Base-by-base conservation (phyloP, 768 basidiomycete species). In the Russula emetica region DNA sequence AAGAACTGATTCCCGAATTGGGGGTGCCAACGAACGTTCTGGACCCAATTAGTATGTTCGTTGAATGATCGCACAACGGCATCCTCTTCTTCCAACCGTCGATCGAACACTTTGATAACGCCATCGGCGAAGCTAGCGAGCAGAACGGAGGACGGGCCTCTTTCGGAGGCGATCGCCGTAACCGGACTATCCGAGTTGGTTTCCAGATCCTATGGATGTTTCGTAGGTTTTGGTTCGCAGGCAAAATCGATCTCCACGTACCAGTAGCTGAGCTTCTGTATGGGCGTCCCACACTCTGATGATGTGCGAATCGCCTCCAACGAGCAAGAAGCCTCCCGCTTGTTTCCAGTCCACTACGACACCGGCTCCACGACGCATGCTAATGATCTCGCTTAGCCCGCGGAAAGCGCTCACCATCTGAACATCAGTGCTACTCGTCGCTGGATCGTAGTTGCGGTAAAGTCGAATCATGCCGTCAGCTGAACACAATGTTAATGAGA, bases 251-350 rank as follows among this genome's bases (percentile, higher is more conserved):
- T 44, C 8, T 40, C 64, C 52, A 74, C 85, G 67, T 69, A 94
- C 92, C 77, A 88, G 72, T 50, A 87, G 78, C 61, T 85, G 83
- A 28, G 81, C 85, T 73, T 98, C 97, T 2, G 90, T 89, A 67
- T 92, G 87, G 10, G 94, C 96, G 72, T 99, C 95, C 97, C 97
- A 99, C 5, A 94, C 81, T 63, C 93, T 83, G 65, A 99, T 88
- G 44, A 87, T 85, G 62, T 86, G 84, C 42, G 92, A 88, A 75
- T 98, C 96, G 2, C 96, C 97, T 11, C 92, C 92, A 30, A 93
- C 85, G n/a, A 98, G 78, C 38, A 98, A 76, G 30, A 85, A 85
- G 0, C 95, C 97, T 28, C 86, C 82, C 2, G 83, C 80, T 75
- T 98, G 96, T 71, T 90, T 92, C 97, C 97, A 99, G 64, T 96